These are phyloP conservation scores for Omphalea diandra DNA, from an alignment of 441 rosid species.

Conservation along the genomic window DNA sequence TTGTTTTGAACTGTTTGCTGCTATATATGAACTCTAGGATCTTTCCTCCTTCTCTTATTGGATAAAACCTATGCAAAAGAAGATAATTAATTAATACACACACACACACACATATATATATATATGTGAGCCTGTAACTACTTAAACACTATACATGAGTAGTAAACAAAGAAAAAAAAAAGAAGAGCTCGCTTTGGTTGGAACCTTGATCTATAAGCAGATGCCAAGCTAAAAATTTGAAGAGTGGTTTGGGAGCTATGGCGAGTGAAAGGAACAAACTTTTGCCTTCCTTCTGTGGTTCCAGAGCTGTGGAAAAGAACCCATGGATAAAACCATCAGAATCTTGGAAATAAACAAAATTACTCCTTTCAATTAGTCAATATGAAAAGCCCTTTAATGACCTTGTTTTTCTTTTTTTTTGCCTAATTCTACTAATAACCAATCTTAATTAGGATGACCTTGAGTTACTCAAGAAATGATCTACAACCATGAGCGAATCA, in stretches of 20 bases:
- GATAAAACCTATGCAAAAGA: constrained; percentile 55
- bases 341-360: too few relatives aligned
- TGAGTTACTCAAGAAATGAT: not conserved
- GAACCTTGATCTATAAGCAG: constrained; percentile 91
- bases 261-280: constrained; percentile 67
- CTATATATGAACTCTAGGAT: constrained; percentile 82
- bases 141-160: too few relatives aligned
- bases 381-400: too few relatives aligned
- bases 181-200: not conserved
- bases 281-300: constrained; percentile 89
- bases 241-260: constrained; percentile 77
- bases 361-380: too few relatives aligned
- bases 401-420: too few relatives aligned
- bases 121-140: not conserved
- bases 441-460: too few relatives aligned
- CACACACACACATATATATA: too few relatives aligned
- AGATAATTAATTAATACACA: too few relatives aligned
- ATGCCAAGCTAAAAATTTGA: constrained; percentile 69
- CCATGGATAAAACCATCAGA: too few relatives aligned
- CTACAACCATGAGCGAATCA: too few relatives aligned
- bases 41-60: constrained; percentile 76
- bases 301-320: constrained; percentile 60
- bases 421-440: too few relatives aligned
- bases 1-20: constrained; percentile 68
- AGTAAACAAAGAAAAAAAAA: not conserved